These are phyloP conservation scores for Pseudonectria buxi DNA, from an alignment of 2,329 filamentous ascomycete species.

Conservation along the genomic window DNA sequence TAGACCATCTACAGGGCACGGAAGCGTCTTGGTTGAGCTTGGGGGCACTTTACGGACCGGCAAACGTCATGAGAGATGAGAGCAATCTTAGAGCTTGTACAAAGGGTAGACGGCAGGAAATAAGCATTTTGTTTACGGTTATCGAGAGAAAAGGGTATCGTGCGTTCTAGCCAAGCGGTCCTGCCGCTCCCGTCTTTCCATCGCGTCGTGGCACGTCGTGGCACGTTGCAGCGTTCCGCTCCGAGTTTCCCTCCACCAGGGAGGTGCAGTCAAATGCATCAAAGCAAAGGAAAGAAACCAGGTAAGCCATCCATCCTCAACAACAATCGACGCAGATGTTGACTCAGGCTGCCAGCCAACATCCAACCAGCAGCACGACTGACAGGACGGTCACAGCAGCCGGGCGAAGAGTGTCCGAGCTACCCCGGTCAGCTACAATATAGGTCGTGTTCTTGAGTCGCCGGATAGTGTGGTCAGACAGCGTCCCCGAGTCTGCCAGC, in stretches of 20 bases:
- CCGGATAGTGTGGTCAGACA: constrained; percentile 27
- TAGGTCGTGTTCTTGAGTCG: constrained; percentile 29
- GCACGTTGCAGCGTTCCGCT: no score
- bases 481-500: constrained; percentile 36
- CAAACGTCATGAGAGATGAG: constrained; percentile 14
- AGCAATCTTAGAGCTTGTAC: constrained; percentile 18
- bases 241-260: no score
- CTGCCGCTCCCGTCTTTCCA: constrained; percentile 7
- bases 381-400: constrained; percentile 6
- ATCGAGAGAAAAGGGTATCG: constrained; percentile 14
- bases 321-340: not conserved
- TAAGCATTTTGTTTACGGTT: constrained; percentile 18
- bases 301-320: no score
- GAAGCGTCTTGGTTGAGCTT: no score
- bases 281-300: no score
- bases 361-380: constrained; percentile 5
- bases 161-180: constrained; percentile 8
- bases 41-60: constrained; percentile 8
- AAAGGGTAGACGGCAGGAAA: constrained; percentile 14
- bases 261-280: no score
- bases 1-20: no score
- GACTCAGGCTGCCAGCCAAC: constrained; percentile 14
- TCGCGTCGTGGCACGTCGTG: constrained; percentile 8
- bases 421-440: constrained; percentile 25
- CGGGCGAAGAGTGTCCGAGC: constrained; percentile 15